Evolutionary conservation across 768 basidiomycete species (phyloP).

Genomic region (Arthromyces matolae): DNA sequence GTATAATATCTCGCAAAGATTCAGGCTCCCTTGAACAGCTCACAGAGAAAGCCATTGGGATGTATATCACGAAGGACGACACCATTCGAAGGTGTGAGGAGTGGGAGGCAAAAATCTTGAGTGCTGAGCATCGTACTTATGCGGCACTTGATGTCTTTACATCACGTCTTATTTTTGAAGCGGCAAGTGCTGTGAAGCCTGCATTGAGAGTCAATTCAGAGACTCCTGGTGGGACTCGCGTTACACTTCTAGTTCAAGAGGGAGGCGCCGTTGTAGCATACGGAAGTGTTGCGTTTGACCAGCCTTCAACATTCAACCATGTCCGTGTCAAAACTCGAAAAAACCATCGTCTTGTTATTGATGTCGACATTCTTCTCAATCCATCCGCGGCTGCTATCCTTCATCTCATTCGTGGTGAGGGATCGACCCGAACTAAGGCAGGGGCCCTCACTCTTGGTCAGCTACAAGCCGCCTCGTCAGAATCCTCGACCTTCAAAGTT

Average conservation of each 20-base stretch:
- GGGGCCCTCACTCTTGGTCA: neutral
- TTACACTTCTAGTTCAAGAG: constrained; percentile 18
- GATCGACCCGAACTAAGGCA: neutral
- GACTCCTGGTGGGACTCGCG: constrained; percentile 10
- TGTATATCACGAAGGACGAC: constrained; percentile 6
- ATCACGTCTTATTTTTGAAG: neutral
- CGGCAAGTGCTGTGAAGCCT: neutral
- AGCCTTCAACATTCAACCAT: neutral
- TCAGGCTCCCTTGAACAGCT: neutral
- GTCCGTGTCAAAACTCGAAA: neutral
- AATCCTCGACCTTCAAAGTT: neutral
- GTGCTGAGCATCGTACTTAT: neutral
- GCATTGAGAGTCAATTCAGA: neutral
- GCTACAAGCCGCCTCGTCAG: neutral
- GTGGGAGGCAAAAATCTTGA: constrained; percentile 2
- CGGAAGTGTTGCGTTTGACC: constrained; percentile 3
- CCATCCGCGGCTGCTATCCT: neutral
- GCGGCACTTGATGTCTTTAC: constrained; percentile 1
- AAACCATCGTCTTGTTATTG: neutral
- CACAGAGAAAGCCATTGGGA: neutral
- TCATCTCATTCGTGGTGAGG: neutral
- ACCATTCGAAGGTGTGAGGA: constrained; percentile 15
- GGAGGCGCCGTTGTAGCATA: constrained; percentile 13
- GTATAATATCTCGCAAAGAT: neutral
- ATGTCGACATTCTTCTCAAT: neutral